Conservation (phyloP, 2,329 filamentous ascomycete species). For the Exophiala phaeomuriformis region DNA sequence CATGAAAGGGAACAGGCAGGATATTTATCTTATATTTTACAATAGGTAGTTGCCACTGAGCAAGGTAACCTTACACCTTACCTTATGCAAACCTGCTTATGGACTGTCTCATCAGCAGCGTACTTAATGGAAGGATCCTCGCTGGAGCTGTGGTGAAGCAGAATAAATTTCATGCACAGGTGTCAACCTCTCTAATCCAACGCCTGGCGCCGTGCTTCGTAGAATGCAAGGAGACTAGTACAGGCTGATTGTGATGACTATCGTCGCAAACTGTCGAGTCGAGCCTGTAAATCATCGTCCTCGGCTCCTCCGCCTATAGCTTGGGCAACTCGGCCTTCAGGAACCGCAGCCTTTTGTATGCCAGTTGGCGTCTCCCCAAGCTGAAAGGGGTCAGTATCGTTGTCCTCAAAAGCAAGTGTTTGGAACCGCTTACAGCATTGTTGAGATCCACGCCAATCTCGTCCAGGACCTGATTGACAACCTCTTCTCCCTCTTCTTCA, state of each 20-base stretch:
- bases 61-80: too few species aligned
- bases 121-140: too few species aligned
- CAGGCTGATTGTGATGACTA: slow-evolving; percentile 26
- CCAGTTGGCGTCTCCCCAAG: slow-evolving; percentile 86
- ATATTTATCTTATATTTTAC: background rate
- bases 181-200: background rate
- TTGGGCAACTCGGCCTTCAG: slow-evolving; percentile 75
- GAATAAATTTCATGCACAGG: background rate
- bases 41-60: too few species aligned
- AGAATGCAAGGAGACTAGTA: background rate
- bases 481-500: slow-evolving; percentile 93
- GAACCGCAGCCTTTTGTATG: slow-evolving; percentile 63
- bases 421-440: slow-evolving; percentile 61
- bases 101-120: too few species aligned
- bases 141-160: too few species aligned
- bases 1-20: background rate
- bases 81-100: too few species aligned
- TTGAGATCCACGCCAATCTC: slow-evolving; percentile 93
- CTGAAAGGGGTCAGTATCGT: slow-evolving; percentile 41
- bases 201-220: slow-evolving; percentile 14
- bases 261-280: slow-evolving; percentile 74
- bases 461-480: slow-evolving; percentile 91
- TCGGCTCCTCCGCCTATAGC: slow-evolving; percentile 63
- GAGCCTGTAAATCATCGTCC: slow-evolving; percentile 88
- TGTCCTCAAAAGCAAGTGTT: slow-evolving; percentile 8